A percentile compares a stretch with the other conserved stretches of the same genome.
Evolutionary conservation across 2,329 filamentous ascomycete genomes (phyloP).

Genomic region (Colletotrichum theobromicola): DNA sequence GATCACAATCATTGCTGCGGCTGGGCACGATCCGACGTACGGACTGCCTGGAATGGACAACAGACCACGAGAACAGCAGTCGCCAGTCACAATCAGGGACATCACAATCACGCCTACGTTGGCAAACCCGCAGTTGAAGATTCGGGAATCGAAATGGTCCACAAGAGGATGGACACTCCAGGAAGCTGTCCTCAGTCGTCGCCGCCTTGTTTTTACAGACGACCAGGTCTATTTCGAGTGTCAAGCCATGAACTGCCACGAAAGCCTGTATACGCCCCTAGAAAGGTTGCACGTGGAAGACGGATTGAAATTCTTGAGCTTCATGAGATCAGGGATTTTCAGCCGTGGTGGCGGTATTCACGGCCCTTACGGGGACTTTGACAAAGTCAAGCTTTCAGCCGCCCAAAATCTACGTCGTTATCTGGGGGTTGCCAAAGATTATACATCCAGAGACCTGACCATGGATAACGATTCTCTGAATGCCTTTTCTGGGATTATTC

Average conservation of each 20-base stretch:
- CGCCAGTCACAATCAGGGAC: slow-evolving; percentile 37
- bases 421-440: neutral
- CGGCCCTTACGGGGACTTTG: no score
- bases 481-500: neutral
- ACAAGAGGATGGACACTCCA: slow-evolving; percentile 45
- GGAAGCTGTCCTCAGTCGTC: slow-evolving; percentile 38
- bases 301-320: neutral
- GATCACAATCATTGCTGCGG: slow-evolving; percentile 43
- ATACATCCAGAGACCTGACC: neutral
- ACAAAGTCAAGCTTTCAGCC: no score
- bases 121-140: slow-evolving; percentile 23
- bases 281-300: slow-evolving; percentile 19
- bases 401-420: no score
- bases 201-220: slow-evolving; percentile 42
- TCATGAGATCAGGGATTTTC: no score
- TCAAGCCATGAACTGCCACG: slow-evolving; percentile 40
- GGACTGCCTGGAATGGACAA: slow-evolving; percentile 39
- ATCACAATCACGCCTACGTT: rapidly evolving
- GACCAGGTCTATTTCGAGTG: slow-evolving; percentile 45
- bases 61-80: slow-evolving; percentile 33
- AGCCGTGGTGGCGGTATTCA: no score
- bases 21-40: slow-evolving; percentile 34
- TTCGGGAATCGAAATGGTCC: slow-evolving; percentile 33
- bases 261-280: slow-evolving; percentile 37
- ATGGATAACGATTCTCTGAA: neutral